phyloP scores from a whole-genome alignment of 805 yeast species.

The Candida dajiaensis region DNA sequence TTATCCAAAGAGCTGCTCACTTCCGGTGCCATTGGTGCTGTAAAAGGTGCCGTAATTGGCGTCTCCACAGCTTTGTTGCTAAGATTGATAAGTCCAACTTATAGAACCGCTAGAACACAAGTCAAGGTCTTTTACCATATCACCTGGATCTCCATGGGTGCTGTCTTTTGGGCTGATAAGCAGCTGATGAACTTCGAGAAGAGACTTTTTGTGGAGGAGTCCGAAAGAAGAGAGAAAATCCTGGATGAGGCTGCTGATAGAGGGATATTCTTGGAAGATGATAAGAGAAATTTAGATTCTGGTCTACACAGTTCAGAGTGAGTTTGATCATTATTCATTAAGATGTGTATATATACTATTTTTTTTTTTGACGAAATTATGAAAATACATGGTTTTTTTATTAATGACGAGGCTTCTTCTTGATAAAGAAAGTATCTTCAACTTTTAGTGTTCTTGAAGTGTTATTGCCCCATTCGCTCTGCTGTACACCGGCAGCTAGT shows the following conservation, averaged over 20 bases:
- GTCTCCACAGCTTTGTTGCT: conserved; percentile 28
- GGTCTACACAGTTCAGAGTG: conserved; percentile 5
- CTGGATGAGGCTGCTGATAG: conserved; percentile 40
- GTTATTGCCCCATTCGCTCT: conserved; percentile 20
- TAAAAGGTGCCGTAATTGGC: conserved; percentile 36
- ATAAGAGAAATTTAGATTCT: conserved; percentile 8
- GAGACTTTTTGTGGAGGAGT: conserved; percentile 28
- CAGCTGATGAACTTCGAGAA: conserved; percentile 31
- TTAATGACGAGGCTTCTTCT: background rate
- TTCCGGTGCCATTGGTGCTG: conserved; percentile 36
- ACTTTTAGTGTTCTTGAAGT: conserved; percentile 7
- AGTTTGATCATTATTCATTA: background rate
- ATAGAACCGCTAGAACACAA: conserved; percentile 33
- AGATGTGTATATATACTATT: background rate
- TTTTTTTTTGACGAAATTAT: background rate
- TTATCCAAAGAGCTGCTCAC: conserved; percentile 31
- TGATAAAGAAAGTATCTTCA: conserved; percentile 17
- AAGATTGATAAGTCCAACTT: conserved; percentile 29
- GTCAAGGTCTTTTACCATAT: conserved; percentile 36
- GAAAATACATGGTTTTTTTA: background rate
- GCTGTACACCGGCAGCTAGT: conserved; percentile 19
- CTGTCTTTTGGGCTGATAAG: conserved; percentile 37
- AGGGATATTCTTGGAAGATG: conserved; percentile 37
- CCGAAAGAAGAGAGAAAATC: conserved; percentile 28
- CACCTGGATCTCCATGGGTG: conserved; percentile 35